These are phyloP conservation scores for Recurvomyces mirabilis DNA, from an alignment of 495 filamentous ascomycete species.

Conservation along the genomic window DNA sequence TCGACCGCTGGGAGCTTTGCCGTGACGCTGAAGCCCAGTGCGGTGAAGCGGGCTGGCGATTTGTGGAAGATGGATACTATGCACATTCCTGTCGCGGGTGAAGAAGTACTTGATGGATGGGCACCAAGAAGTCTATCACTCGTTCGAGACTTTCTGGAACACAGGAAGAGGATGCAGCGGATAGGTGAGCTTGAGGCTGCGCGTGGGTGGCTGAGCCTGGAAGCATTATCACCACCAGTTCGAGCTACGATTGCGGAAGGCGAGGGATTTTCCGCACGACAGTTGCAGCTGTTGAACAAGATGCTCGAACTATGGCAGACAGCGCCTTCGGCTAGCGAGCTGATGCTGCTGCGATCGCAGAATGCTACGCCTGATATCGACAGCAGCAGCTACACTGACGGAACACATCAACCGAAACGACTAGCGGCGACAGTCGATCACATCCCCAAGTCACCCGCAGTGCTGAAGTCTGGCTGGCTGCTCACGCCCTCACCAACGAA, in stretches of 20 bases:
- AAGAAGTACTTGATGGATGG: constrained; percentile 76
- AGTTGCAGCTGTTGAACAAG: constrained; percentile 47
- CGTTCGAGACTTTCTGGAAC: constrained; percentile 65
- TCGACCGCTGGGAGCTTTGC: constrained; percentile 78
- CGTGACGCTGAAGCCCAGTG: constrained; percentile 69
- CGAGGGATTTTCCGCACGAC: constrained; percentile 20
- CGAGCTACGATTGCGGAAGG: not conserved
- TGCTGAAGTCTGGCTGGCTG: constrained; percentile 77
- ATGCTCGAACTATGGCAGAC: constrained; percentile 70
- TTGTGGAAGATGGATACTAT: constrained; percentile 95
- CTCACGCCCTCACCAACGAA: constrained; percentile 63
- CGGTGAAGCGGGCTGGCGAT: constrained; percentile 82
- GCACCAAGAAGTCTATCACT: constrained; percentile 79
- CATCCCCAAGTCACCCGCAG: constrained; percentile 50
- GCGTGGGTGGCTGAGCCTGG: constrained; percentile 50
- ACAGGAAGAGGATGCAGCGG: constrained; percentile 57
- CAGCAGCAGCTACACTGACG: constrained; percentile 22
- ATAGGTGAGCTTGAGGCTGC: constrained; percentile 71
- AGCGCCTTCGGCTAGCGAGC: constrained; percentile 53
- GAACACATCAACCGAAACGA: not conserved
- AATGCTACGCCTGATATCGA: constrained; percentile 52
- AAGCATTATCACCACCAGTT: constrained; percentile 10
- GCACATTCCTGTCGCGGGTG: constrained; percentile 87
- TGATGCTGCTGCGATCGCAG: constrained; percentile 64
- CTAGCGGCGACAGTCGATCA: constrained; percentile 59